A percentile compares a stretch with the other conserved stretches of the same genome.
Evolutionary conservation across 2,329 filamentous ascomycete genomes (phyloP).

Genomic region (Ophiostoma populinum): DNA sequence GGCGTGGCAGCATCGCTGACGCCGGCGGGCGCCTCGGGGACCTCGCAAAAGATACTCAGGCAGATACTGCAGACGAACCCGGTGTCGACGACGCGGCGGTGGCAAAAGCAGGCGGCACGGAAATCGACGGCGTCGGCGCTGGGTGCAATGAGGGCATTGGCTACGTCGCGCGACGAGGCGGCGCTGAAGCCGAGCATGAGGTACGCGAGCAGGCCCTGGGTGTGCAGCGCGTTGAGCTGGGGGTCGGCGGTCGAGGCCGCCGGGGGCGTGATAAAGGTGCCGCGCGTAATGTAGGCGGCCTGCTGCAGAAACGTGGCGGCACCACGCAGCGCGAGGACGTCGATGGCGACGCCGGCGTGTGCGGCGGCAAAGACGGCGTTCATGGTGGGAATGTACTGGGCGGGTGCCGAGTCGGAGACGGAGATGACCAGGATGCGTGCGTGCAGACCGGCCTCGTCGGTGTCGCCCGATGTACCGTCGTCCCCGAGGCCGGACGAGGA

Average conservation of each 20-base stretch:
- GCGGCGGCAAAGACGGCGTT: conserved; percentile 94
- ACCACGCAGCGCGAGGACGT: conserved; percentile 73
- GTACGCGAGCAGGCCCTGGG: conserved; percentile 68
- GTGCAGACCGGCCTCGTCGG: conserved; percentile 35
- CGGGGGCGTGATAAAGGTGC: conserved; percentile 29
- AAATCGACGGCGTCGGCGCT: conserved; percentile 85
- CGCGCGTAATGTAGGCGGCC: conserved; percentile 48
- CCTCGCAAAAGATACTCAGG: conserved; percentile 75
- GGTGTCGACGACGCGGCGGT: conserved; percentile 74
- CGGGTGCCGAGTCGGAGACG: conserved; percentile 67
- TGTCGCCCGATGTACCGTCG: conserved; percentile 2
- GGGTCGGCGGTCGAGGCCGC: conserved; percentile 18
- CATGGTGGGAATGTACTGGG: conserved; percentile 97
- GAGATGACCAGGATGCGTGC: conserved; percentile 80
- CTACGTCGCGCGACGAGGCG: conserved; percentile 12
- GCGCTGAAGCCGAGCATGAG: conserved; percentile 74
- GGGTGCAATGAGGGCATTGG: conserved; percentile 46
- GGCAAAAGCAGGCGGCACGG: conserved; percentile 95
- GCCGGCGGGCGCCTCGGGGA: conserved; percentile 20
- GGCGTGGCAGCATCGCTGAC: neutral
- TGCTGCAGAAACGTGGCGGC: conserved; percentile 89
- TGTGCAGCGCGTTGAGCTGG: conserved; percentile 32
- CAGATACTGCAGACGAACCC: conserved; percentile 96
- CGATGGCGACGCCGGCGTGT: conserved; percentile 72
- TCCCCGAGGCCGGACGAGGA: conserved; percentile 20